Evolutionary conservation across 2,329 filamentous ascomycete species (phyloP), one percentile per base, ranked within the genome.

Genomic region (Knoxdaviesia proteae): DNA sequence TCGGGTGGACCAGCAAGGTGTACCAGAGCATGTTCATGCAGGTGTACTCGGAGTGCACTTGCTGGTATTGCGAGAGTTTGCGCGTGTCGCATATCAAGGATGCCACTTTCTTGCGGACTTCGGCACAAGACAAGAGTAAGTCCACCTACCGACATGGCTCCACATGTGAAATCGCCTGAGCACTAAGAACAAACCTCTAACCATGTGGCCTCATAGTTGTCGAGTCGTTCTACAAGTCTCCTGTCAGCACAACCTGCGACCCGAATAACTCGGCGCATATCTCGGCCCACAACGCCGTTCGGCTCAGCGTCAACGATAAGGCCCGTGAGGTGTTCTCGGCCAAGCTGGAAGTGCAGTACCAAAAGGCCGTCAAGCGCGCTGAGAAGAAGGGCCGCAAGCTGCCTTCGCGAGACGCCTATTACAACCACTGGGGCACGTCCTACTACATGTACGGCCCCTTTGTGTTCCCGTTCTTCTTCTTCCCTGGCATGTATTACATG

Each of bases 51-150:
- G 77, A 81, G 55, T 88, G 82, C 51, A 81, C 74, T 0, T 87
- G 82, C 56, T 87, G 81, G 80, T 84, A 87, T 56, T 92, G 84
- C 58, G 83, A 90, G 57, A 68, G 61, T 60, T 44, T 38, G 60
- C 67, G 2, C 65, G 31, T 30, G 35, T 6, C 30, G n/a, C 34
- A 44, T 9, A 35, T 20, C 20, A 20, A 20, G 20, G 20, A 20
- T 20, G 20, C 20, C 20, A 20, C 2, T 20, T 20, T 20, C 20
- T 20, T 20, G 20, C 20, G 20, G 20, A 20, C 20, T 20, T 20
- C 20, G 20, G 3, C 20, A 31, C 60, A 63, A 6, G 61, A 67
- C 37, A 68, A 64, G 46, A 49, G 62, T 58, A 55, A 49, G 45
- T 41, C 34, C 36, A 29, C 31, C 5, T 11, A 6, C 11, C 33